Evolutionary conservation across 2,329 filamentous ascomycete genomes (phyloP).

Genomic region (Triangularia verruculosa): DNA sequence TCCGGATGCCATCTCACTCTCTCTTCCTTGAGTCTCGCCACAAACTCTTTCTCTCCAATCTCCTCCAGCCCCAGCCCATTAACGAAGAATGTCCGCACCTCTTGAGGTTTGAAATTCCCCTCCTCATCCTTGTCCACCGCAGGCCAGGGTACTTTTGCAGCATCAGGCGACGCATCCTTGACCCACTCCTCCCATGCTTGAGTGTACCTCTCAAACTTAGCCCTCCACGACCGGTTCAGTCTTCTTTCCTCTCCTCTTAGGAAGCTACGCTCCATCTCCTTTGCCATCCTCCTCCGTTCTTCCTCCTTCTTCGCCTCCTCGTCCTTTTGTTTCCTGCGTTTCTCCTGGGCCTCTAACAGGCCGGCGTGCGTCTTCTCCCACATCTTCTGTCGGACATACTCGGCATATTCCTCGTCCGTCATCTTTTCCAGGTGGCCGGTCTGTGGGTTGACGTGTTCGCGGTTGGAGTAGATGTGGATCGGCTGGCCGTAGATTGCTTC

Average conservation of each 20-base stretch:
- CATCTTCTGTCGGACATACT: slow-evolving; percentile 83
- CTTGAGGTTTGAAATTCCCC: slow-evolving; percentile 45
- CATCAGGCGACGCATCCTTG: slow-evolving; percentile 35
- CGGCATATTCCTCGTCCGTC: slow-evolving; percentile 88
- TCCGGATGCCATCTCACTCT: slow-evolving; percentile 95
- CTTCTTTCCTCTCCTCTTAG: slow-evolving; percentile 63
- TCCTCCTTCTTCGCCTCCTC: slow-evolving; percentile 46
- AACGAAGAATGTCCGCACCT: slow-evolving; percentile 68
- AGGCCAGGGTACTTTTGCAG: slow-evolving; percentile 65
- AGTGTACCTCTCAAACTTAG: slow-evolving; percentile 64
- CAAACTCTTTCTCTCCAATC: slow-evolving; percentile 44
- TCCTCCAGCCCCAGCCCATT: slow-evolving; percentile 43
- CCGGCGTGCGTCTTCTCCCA: slow-evolving; percentile 93
- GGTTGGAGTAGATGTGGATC: slow-evolving; percentile 70
- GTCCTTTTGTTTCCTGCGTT: slow-evolving; percentile 53
- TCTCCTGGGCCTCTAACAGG: slow-evolving; percentile 70
- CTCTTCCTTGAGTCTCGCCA: slow-evolving; percentile 69
- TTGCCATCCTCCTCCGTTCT: slow-evolving; percentile 46
- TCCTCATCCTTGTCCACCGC: slow-evolving; percentile 6
- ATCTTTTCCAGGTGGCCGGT: slow-evolving; percentile 67
- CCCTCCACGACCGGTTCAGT: slow-evolving; percentile 51
- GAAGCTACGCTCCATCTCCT: slow-evolving; percentile 68
- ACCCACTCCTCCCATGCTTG: slow-evolving; percentile 58
- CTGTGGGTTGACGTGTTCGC: slow-evolving; percentile 6
- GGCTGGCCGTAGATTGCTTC: slow-evolving; percentile 95